phyloP scores from a whole-genome alignment of 2,329 filamentous ascomycete genomes.

The Hyphodiscus sp. region DNA sequence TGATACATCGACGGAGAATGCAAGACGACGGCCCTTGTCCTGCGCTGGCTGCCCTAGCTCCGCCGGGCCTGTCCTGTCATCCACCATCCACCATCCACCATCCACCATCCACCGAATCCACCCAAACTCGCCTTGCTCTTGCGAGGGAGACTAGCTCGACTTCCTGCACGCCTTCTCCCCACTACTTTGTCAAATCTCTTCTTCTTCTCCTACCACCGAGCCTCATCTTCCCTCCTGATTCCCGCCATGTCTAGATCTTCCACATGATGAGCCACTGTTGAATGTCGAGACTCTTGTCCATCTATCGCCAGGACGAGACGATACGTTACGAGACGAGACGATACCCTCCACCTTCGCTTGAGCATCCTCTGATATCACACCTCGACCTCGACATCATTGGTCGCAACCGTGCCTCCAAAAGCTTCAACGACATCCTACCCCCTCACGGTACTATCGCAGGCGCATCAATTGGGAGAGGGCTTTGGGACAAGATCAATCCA shows the following conservation, averaged over 20 bases:
- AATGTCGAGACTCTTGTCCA: background rate
- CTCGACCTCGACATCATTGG: background rate
- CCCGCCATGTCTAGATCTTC: constrained; percentile 12
- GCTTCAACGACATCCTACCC: background rate
- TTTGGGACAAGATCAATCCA: background rate
- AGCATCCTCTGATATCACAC: background rate
- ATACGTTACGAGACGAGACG: background rate
- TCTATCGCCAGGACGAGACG: background rate
- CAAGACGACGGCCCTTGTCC: no score
- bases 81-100: no score
- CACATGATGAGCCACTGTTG: background rate
- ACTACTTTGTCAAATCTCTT: background rate
- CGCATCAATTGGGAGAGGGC: background rate
- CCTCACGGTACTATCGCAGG: background rate
- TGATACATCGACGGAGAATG: no score
- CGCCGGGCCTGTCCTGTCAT: no score
- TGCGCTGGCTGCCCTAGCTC: no score
- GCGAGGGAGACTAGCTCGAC: background rate
- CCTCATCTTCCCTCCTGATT: constrained; percentile 6
- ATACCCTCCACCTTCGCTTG: background rate
- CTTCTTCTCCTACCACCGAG: background rate
- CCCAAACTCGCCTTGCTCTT: background rate
- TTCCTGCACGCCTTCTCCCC: background rate
- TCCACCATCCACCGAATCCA: no score
- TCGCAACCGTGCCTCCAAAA: background rate